These are phyloP conservation scores for Opeltia flavorubescens DNA, from an alignment of 495 filamentous ascomycete species.

Conservation along the genomic window DNA sequence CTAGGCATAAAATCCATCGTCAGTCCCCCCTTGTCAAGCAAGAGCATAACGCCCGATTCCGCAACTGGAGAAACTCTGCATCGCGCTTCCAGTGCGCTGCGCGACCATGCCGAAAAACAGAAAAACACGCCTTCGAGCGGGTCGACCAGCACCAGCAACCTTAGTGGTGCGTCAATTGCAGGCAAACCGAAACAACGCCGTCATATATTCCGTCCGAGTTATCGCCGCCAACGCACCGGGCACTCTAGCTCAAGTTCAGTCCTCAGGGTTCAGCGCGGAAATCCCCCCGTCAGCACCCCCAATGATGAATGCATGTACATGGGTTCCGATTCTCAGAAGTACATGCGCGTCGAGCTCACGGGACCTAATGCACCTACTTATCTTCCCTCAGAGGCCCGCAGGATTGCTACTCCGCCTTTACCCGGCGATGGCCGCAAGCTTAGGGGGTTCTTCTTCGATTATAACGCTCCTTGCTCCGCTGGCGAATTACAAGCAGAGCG, in stretches of 20 bases:
- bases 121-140: neutral
- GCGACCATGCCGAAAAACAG: neutral
- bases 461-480: slow-evolving; percentile 10
- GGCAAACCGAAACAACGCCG: neutral
- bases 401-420: slow-evolving; percentile 26
- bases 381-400: slow-evolving; percentile 16
- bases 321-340: slow-evolving; percentile 6
- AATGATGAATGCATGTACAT: slow-evolving; percentile 10
- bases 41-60: neutral
- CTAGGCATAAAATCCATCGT: slow-evolving; percentile 8
- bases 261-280: slow-evolving; percentile 8
- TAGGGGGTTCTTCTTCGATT: slow-evolving; percentile 36
- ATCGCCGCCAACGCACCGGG: neutral
- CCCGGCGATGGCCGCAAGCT: slow-evolving; percentile 20
- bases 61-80: slow-evolving; percentile 7
- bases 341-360: slow-evolving; percentile 9
- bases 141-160: slow-evolving; percentile 4
- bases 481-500: neutral
- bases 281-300: slow-evolving; percentile 9
- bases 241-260: slow-evolving; percentile 13
- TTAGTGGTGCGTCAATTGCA: slow-evolving; percentile 9
- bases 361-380: slow-evolving; percentile 8
- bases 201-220: slow-evolving; percentile 1
- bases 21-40: neutral
- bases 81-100: slow-evolving; percentile 7